A percentile compares a stretch with the other conserved stretches of the same genome.
Conservation (phyloP, 495 filamentous ascomycete species). For the Aspergillus taichungensis region DNA sequence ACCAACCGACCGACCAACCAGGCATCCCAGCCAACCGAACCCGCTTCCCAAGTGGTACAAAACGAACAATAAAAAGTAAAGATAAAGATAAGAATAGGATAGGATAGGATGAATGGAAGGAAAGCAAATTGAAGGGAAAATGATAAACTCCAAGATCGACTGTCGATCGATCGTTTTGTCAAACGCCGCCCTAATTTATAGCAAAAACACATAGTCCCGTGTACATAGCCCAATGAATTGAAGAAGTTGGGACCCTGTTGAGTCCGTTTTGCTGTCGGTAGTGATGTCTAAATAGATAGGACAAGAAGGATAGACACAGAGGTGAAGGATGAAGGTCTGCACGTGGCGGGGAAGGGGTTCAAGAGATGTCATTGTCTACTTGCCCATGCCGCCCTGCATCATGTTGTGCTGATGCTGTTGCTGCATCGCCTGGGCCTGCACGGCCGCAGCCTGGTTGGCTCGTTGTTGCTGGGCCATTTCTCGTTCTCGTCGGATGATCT, state of each 20-base stretch:
- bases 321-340: too few relatives aligned
- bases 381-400: constrained; percentile 41
- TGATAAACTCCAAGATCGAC: not conserved
- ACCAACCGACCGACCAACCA: too few relatives aligned
- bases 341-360: not conserved
- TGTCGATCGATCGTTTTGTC: too few relatives aligned
- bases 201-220: too few relatives aligned
- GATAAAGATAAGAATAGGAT: constrained; percentile 2
- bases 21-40: not conserved
- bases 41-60: constrained; percentile 16
- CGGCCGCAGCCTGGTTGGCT: constrained; percentile 24
- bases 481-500: constrained; percentile 37
- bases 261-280: too few relatives aligned
- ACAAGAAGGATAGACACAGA: too few relatives aligned
- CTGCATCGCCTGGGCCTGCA: constrained; percentile 32
- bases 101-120: constrained; percentile 3
- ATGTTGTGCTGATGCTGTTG: constrained; percentile 40
- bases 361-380: constrained; percentile 10
- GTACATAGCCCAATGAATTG: too few relatives aligned
- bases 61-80: constrained; percentile 7
- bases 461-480: constrained; percentile 30
- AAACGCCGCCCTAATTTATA: too few relatives aligned
- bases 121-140: constrained; percentile 1
- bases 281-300: too few relatives aligned
- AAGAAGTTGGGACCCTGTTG: too few relatives aligned